Base-by-base conservation (phyloP, 805 yeast species). In the Metschnikowia reukaufii region DNA sequence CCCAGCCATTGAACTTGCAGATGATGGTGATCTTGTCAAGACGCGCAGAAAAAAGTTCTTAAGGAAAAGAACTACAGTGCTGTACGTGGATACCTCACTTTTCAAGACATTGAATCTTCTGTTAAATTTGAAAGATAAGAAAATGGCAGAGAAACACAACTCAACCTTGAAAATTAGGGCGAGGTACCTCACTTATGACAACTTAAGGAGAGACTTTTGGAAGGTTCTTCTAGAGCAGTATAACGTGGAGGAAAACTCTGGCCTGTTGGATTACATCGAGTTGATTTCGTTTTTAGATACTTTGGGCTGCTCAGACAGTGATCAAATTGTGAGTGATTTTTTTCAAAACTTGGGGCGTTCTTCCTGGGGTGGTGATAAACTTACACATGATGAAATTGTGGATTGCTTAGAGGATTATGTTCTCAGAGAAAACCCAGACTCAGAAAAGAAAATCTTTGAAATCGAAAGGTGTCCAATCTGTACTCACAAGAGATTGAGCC, bases 381-480 rank as follows among this genome's bases (percentile, higher is more conserved):
- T 81, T n/a, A 62, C 73, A 0, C 61, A 64, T 44, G 70, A 67
- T 1, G 78, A 81, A 56, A 62, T 79, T 12, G 65, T 76, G 18
- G 78, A 74, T 15, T 68, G 71, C 40, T 64, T 82, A 40, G 83
- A 79, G 51, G 60, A 58, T 2, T 72, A 73, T 55, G 62, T 70
- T 13, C 44, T 52, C 17, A 42, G 58, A 21, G 44, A 56, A 12
- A 30, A 46, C 4, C 23, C 52, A 13, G 51, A 49, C n/a, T 53
- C 50, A 10, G 57, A 60, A 8, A 58, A 66, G 34, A 73, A 77
- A 39, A 69, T 84, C 5, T 78, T 88, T 58, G 79, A 76, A 40
- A 73, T 87, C 29, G 80, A 82, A 49, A 76, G 76, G 45, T 94
- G 98, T 61, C 98, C 98, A 0, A 73, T 86, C 9, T 94, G 98